Base-by-base conservation (phyloP, 2,329 filamentous ascomycete genomes). In the Phaeoacremonium minimum region DNA sequence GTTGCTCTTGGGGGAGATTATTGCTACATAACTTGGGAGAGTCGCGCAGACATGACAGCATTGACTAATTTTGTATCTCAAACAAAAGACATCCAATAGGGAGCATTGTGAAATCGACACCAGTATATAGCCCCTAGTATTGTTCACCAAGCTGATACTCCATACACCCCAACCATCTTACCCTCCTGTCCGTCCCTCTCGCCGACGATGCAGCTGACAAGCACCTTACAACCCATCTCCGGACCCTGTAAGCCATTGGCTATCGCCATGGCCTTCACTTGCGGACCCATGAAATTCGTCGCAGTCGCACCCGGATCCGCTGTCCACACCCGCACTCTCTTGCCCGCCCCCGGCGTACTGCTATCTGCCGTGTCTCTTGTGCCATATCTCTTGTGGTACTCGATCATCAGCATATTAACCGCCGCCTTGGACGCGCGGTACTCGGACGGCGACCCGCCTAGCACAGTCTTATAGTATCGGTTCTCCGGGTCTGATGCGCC, bases 371-470 rank as follows among this genome's bases (percentile, higher is more conserved):
- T 26, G 7, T 18, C 16, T 33, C 28, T 30, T 29, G 28, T 19
- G 18, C 28, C 37, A 4, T 31, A 28, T 7, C 38, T 35, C 26
- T 37, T 41, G 29, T 37, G 38, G 9, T 49, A 48, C 43, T 48
- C 34, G 19, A 35, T 18, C 32, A 49, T 51, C 18, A 49, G 18
- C 53, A 57, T 54, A 35, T 57, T 54, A 7, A 56, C 35, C 4
- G 50, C 53, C 11, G 52, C 40, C 40, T 55, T 56, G 46, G 47
- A 53, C 3, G 43, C 36, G 6, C 45, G 35, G 35, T 56, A 56
- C 11, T 46, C 36, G 7, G 36, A 36, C 16, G 35, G 34, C 28
- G 16, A n/a, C n/a, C n/a, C n/a, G n/a, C n/a, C n/a, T n/a, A n/a
- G n/a, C n/a, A n/a, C n/a, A n/a, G n/a, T n/a, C n/a, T n/a, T n/a